phyloP scores from a whole-genome alignment of 352 stramenopile species.

The Phytophthora melonis region DNA sequence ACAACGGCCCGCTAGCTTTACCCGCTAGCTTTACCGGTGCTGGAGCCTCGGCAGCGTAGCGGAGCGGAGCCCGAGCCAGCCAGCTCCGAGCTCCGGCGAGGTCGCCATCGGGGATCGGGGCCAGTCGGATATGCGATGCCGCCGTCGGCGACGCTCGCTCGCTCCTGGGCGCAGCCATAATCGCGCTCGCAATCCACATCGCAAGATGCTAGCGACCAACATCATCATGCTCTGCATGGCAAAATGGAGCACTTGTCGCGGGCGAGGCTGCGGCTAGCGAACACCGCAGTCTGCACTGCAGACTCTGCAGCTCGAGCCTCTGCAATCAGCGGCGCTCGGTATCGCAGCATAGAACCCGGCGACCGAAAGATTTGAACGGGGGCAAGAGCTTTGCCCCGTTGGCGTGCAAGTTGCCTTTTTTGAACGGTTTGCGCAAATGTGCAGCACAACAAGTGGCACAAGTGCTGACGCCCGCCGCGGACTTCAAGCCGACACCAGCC shows the following conservation, averaged over 20 bases:
- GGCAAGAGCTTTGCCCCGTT: constrained; percentile 19
- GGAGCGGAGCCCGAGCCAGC: neutral
- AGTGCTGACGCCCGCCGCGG: constrained; percentile 2
- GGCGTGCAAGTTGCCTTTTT: neutral
- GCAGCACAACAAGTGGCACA: too few species aligned
- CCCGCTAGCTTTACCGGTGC: neutral
- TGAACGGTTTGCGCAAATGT: constrained; percentile 28
- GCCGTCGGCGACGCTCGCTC: constrained; percentile 2
- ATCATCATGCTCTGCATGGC: neutral
- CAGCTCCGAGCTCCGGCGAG: neutral
- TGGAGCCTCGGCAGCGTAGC: neutral
- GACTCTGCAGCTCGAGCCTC: constrained; percentile 9
- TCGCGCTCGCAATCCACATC: constrained; percentile 31
- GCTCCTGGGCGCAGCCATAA: constrained; percentile 21
- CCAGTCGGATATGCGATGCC: constrained; percentile 16
- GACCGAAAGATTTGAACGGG: constrained; percentile 13
- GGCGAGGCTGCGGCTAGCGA: neutral
- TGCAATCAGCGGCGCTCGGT: constrained; percentile 7
- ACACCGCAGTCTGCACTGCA: neutral
- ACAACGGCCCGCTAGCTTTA: neutral
- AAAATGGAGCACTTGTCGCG: constrained; percentile 3
- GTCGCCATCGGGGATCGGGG: constrained; percentile 19
- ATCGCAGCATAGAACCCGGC: constrained; percentile 22
- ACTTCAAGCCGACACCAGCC: constrained; percentile 23
- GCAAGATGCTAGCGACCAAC: constrained; percentile 4